These are phyloP conservation scores for Botrytis squamosa DNA, from an alignment of 2,329 filamentous ascomycete species.

Conservation along the genomic window DNA sequence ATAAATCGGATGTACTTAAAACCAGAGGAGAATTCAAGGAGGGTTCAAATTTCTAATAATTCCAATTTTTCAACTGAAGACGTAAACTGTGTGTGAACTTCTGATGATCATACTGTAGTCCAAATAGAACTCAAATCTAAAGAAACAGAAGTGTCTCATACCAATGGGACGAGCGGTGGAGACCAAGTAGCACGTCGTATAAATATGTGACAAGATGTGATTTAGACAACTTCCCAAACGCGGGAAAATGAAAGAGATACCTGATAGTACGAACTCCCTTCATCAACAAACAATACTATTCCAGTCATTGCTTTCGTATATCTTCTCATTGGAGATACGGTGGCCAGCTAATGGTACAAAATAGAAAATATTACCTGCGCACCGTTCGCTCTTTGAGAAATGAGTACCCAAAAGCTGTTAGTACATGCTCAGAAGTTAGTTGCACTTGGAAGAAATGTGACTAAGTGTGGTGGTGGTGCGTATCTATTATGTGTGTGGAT, in stretches of 20 bases:
- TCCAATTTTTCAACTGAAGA: not conserved
- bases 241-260: not conserved
- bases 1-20: rapidly evolving
- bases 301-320: not conserved
- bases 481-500: not conserved
- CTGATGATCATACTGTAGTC: not conserved
- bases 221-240: not conserved
- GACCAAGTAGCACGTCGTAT: not conserved
- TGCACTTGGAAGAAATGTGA: not conserved
- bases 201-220: not conserved
- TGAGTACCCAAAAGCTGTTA: not conserved
- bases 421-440: not conserved
- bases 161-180: not conserved
- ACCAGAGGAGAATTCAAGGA: not conserved
- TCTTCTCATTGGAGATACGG: not conserved
- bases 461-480: not conserved
- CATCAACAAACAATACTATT: not conserved
- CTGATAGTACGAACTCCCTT: not conserved
- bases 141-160: not conserved
- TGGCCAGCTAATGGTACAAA: not conserved
- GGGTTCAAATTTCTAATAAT: not conserved
- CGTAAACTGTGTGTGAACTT: not conserved
- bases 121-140: not conserved
- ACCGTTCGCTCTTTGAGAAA: not conserved
- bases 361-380: rapidly evolving